Evolutionary conservation across 2,329 filamentous ascomycete genomes (phyloP), one percentile per base, ranked within the genome.

Genomic region (Diaporthe ampelina): DNA sequence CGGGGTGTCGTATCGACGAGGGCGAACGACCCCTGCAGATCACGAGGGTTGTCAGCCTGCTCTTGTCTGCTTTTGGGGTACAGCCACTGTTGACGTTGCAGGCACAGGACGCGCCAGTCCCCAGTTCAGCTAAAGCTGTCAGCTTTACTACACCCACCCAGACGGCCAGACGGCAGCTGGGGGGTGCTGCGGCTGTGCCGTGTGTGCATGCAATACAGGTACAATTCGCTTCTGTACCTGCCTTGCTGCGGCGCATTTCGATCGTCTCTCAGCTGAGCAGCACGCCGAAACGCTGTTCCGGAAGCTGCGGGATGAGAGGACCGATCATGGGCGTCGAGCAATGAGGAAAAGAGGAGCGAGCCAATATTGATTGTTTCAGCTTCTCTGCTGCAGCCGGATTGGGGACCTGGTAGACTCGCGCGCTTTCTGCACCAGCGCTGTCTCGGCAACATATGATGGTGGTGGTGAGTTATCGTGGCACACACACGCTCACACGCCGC

Each of bases 401-500:
- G 56, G 32, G 32, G 32, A 59, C 56, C 56, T 59, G 29, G 26
- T 13, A 40, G 10, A 40, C 35, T n/a, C 29, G 65, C 65, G 50
- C 52, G 35, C 52, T 29, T 21, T 21, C 43, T 45, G 52, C 32
- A 13, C 43, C 68, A 72, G 29, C 40, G 26, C 24, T 54, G 69
- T 72, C 69, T 72, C 68, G 59, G 35, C 61, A 59, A 40, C 61
- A 73, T 24, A 50, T 67, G 71, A 58, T 52, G 52, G 15, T 69
- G 52, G 50, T 57, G 26, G 65, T 35, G 32, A 68, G 37, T 37
- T 40, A 50, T 37, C 40, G 37, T 37, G 32, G 35, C 61, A 48
- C 58, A 48, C 40, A 57, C 29, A 13, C 37, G 13, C 10, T 13
- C 37, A 40, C 37, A 40, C 37, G 21, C 26, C 19, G 35, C 61